These are phyloP conservation scores for Triticum monococcum DNA, from an alignment of 176 grass and related monocot genomes.

Conservation along the genomic window DNA sequence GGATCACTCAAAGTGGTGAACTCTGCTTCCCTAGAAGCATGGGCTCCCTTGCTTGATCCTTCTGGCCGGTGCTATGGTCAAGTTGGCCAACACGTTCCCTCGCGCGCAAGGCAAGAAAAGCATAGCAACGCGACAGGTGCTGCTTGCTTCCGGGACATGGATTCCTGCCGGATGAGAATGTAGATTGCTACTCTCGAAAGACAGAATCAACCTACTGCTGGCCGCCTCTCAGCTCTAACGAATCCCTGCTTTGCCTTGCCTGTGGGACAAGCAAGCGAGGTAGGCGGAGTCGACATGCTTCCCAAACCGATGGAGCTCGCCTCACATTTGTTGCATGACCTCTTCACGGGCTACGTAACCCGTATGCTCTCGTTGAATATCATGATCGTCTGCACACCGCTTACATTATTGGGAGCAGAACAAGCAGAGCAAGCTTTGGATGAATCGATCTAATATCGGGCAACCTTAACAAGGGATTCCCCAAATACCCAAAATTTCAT, in stretches of 20 bases:
- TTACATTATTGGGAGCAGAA: background rate
- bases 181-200: background rate
- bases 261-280: slow-evolving; percentile 34
- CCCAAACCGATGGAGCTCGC: background rate
- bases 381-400: background rate
- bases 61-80: background rate
- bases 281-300: background rate
- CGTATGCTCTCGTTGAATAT: too few species aligned
- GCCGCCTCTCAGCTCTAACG: slow-evolving; percentile 33
- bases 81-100: slow-evolving; percentile 6
- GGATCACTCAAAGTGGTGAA: background rate
- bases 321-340: background rate
- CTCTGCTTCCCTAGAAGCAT: background rate
- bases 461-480: too few species aligned
- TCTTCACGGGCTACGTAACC: background rate
- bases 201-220: slow-evolving; percentile 22
- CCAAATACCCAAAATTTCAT: background rate
- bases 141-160: slow-evolving; percentile 29
- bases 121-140: background rate
- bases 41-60: background rate
- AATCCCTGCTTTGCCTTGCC: slow-evolving; percentile 18
- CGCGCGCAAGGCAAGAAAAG: slow-evolving; percentile 22
- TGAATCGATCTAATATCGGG: too few species aligned
- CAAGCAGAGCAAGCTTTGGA: too few species aligned
- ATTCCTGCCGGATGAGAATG: slow-evolving; percentile 2